Evolutionary conservation across 2,329 filamentous ascomycete genomes (phyloP), one percentile per base, ranked within the genome.

Genomic region (Penicillium sp.): DNA sequence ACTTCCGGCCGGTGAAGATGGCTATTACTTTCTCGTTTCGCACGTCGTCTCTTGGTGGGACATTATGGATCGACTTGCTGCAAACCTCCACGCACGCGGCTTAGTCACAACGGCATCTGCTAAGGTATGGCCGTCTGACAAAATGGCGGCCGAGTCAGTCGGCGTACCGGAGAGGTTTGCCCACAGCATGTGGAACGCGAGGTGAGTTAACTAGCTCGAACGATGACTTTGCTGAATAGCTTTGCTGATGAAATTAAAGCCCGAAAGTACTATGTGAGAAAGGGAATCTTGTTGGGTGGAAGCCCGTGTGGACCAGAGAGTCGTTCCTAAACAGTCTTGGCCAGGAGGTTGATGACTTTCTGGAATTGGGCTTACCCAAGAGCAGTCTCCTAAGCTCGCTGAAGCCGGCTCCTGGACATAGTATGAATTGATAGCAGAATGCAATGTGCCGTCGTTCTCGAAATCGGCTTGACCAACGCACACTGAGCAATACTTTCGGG

Each of bases 1-100:
- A 1, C 42, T 46, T 8, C 49, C 42, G 2, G 15, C 34, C 21
- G 36, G 42, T 3, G 10, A 13, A 10, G 12, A 30, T 13, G 49
- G 49, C 9, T 36, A 51, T 18, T 51, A 51, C 6, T 51, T 51
- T 8, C 30, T 32, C 8, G 49, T 24, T 7, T 51, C 49, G 5
- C 29, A 51, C 17, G 15, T 36, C 3, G 34, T 46, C 10, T 29
- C 34, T 12, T 51, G 49, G 49, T 51, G 49, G 42, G 39, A 42
- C 3, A 42, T 42, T 4, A 27, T 42, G 39, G 49, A 51, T 15
- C 42, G 9, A 9, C 23, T 51, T 17, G 49, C 49, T 24, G 43
- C 29, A 29, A 42, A 42, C 4, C 26, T 42, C 4, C 26, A 42
- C 26, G 39, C 24, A 3, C 39, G 39, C 2, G 39, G 39, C 7